Evolutionary conservation across 31 red algal species (phyloP), one percentile per base, ranked within the genome.

Genomic region (Odonthalia washingtoniensis): DNA sequence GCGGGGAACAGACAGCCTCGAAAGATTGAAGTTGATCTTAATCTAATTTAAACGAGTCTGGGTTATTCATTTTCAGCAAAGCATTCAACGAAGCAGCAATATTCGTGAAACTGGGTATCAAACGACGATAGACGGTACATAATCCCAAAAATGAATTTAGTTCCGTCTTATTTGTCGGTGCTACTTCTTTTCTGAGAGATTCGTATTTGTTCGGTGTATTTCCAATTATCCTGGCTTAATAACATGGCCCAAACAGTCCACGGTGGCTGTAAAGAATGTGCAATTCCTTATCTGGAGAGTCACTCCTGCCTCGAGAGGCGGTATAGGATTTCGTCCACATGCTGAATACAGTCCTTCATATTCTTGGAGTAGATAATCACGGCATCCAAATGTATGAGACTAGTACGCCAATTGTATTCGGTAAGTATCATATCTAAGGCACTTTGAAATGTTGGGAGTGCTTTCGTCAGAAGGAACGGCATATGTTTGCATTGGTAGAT

Each of bases 321-420:
- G 37, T 69, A 63, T 2, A 87, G 5, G 26, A 87, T 46, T 2
- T 81, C 3, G n/a, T 68, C 43, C 5, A 90, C 66, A 38, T 90
- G 77, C 3, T 82, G 18, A 63, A 90, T 32, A 44, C 75, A 41
- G 39, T 74, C 77, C 4, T 75, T 68, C 41, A 65, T 4, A 28
- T 46, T 82, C 32, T 60, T 38, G 24, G 53, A 90, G 87, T 82
- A 90, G 40, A 91, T 46, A 27, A 91, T 76, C 38, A 91, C 70
- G 46, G 66, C 78, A 40, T 91, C 88, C 33, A 91, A 52, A 67
- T 84, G 84, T 21, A 91, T 32, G 12, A 84, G 46, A 32, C 66
- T 62, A 2, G 26, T 65, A 37, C 78, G 52, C 40, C 78, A 91
- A 30, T 60, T 9, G 5, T 62, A 53, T 21, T 61, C 26, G 38